phyloP scores from a whole-genome alignment of 805 yeast genomes.

The Suhomyces vadensis region DNA sequence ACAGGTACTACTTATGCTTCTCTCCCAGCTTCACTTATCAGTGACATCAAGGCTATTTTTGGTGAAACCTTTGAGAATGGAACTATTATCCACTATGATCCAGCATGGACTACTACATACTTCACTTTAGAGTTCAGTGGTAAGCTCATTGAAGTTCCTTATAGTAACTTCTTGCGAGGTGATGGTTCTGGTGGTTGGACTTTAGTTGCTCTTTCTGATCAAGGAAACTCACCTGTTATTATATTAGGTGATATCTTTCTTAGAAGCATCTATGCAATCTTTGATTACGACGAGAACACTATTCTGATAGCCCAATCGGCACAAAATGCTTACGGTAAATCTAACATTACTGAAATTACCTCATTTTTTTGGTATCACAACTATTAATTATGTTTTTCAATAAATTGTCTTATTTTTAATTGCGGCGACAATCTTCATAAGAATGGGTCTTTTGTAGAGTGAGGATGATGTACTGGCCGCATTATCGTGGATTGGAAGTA shows the following conservation, averaged over 20 bases:
- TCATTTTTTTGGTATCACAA: background rate
- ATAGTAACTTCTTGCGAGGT: background rate
- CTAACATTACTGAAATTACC: background rate
- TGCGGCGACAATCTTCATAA: too few species aligned
- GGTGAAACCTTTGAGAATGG: background rate
- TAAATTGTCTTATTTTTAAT: too few species aligned
- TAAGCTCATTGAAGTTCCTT: conserved; percentile 5
- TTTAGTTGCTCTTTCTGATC: background rate
- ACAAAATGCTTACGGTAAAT: background rate
- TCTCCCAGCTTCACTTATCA: background rate
- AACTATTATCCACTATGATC: background rate
- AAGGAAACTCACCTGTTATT: background rate
- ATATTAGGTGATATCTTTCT: background rate
- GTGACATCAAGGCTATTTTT: background rate
- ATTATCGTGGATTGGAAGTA: too few species aligned
- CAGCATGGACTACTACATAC: background rate
- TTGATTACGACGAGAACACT: background rate
- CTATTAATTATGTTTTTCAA: too few species aligned
- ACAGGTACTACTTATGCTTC: conserved; percentile 16
- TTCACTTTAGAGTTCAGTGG: conserved; percentile 2
- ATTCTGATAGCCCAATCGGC: background rate
- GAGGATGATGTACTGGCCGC: too few species aligned
- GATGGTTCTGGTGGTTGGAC: background rate
- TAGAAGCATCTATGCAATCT: background rate
- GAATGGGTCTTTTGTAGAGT: too few species aligned